A percentile compares a stretch with the other conserved stretches of the same genome.
Conservation (phyloP, 805 yeast species). For the Ogataea zsoltii region DNA sequence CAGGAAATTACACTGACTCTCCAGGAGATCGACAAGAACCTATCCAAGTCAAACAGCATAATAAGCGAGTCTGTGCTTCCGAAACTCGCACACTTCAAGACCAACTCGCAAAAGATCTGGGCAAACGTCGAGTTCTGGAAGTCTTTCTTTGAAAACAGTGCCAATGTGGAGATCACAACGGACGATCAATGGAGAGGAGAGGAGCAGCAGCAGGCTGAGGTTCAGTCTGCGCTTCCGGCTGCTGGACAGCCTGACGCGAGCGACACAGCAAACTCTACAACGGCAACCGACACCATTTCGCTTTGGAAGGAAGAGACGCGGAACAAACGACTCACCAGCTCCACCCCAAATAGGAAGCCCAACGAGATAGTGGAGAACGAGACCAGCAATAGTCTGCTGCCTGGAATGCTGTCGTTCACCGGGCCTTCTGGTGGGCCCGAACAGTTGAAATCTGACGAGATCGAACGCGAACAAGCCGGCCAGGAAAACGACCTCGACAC, state of each 20-base stretch:
- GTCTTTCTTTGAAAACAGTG: slow-evolving; percentile 61
- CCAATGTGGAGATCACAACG: slow-evolving; percentile 32
- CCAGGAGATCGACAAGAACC: slow-evolving; percentile 77
- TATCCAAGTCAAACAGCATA: slow-evolving; percentile 65
- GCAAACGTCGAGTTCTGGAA: slow-evolving; percentile 73
- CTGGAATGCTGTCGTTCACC: slow-evolving; percentile 3
- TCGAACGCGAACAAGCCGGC: slow-evolving; percentile 16
- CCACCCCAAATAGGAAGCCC: slow-evolving; percentile 23
- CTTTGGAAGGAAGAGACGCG: slow-evolving; percentile 22
- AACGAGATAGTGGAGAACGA: not conserved
- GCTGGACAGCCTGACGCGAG: slow-evolving; percentile 7
- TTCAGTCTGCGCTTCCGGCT: not conserved
- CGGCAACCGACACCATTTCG: slow-evolving; percentile 20
- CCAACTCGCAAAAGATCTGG: slow-evolving; percentile 62
- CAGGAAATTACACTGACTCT: slow-evolving; percentile 75
- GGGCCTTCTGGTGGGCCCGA: slow-evolving; percentile 10
- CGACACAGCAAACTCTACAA: slow-evolving; percentile 15
- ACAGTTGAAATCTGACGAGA: slow-evolving; percentile 19
- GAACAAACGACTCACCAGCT: slow-evolving; percentile 17
- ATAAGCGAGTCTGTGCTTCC: slow-evolving; percentile 72
- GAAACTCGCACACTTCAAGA: slow-evolving; percentile 58
- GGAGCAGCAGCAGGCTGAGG: slow-evolving; percentile 1
- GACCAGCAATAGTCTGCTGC: slow-evolving; percentile 12
- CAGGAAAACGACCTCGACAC: not conserved
- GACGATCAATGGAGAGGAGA: slow-evolving; percentile 10